phyloP scores from a whole-genome alignment of 495 filamentous ascomycete species.

The Parathielavia appendiculata region DNA sequence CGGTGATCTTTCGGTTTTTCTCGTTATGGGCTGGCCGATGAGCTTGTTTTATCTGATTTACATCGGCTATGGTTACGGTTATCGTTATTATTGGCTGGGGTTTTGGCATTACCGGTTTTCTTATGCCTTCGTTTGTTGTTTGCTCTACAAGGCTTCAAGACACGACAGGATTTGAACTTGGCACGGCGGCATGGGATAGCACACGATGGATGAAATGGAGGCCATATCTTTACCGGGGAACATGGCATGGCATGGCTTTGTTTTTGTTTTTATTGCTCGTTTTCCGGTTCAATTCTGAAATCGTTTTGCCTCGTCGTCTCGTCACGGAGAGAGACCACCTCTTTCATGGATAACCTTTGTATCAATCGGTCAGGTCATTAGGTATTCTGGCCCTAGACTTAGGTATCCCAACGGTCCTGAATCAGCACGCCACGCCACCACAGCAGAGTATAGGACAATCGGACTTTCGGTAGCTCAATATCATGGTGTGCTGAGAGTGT shows the following conservation, averaged over 20 bases:
- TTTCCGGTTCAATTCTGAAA: not conserved
- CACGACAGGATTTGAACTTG: not conserved
- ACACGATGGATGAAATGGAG: not conserved
- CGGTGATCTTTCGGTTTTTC: not conserved
- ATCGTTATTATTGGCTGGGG: not conserved
- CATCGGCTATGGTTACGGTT: slow-evolving; percentile 2
- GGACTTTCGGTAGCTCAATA: not conserved
- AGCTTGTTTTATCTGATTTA: not conserved
- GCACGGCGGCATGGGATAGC: not conserved
- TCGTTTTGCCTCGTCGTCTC: not conserved
- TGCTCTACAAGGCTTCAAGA: not conserved
- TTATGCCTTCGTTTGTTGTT: not conserved
- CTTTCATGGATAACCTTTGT: slow-evolving; percentile 6
- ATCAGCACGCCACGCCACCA: not conserved
- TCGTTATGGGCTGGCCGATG: not conserved
- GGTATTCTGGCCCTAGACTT: slow-evolving; percentile 1
- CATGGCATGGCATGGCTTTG: not conserved
- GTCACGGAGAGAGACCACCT: not conserved
- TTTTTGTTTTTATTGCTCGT: not conserved
- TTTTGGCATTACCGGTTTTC: not conserved
- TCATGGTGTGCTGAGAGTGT: not conserved
- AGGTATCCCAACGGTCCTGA: slow-evolving; percentile 1
- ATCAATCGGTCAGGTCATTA: slow-evolving; percentile 5
- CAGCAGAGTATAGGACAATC: not conserved
- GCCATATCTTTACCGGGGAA: not conserved